Evolutionary conservation across 2,329 filamentous ascomycete genomes (phyloP).

Genomic region (Hymenoscyphus occultus): DNA sequence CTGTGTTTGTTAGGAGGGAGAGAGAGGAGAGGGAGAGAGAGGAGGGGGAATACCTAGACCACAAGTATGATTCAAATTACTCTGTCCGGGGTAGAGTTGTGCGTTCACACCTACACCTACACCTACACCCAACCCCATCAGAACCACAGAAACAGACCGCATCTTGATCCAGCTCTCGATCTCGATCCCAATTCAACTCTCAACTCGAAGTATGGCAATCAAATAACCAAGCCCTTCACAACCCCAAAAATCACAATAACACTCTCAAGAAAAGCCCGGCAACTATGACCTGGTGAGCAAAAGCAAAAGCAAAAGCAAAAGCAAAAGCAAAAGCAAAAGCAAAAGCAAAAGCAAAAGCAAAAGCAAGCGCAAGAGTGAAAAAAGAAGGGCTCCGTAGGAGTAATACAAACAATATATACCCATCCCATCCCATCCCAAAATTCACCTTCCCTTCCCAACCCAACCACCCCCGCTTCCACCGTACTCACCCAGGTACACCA

Average conservation of each 20-base stretch:
- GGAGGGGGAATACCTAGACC: conserved; percentile 22
- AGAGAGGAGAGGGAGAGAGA: background rate
- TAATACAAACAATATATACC: background rate
- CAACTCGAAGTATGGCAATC: background rate
- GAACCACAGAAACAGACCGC: background rate
- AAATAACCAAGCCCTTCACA: background rate
- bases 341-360: background rate
- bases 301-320: background rate
- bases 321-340: too few relatives aligned
- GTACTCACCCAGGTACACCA: background rate
- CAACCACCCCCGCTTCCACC: too few relatives aligned
- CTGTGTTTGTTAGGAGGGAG: conserved; percentile 9
- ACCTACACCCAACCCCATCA: background rate
- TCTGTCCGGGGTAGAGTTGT: conserved; percentile 28
- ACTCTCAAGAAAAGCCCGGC: too few relatives aligned
- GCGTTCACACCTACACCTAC: conserved; percentile 10
- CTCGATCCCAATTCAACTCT: too few relatives aligned
- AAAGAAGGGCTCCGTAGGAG: too few relatives aligned
- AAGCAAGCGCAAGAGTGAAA: too few relatives aligned
- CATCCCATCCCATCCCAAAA: background rate
- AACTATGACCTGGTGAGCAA: too few relatives aligned
- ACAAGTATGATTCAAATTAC: conserved; percentile 32
- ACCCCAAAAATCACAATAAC: background rate
- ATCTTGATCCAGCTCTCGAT: background rate
- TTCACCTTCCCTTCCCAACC: background rate